Evolutionary conservation across 2,329 filamentous ascomycete species (phyloP), one percentile per base, ranked within the genome.

Genomic region (Talaromyces amestolkiae): DNA sequence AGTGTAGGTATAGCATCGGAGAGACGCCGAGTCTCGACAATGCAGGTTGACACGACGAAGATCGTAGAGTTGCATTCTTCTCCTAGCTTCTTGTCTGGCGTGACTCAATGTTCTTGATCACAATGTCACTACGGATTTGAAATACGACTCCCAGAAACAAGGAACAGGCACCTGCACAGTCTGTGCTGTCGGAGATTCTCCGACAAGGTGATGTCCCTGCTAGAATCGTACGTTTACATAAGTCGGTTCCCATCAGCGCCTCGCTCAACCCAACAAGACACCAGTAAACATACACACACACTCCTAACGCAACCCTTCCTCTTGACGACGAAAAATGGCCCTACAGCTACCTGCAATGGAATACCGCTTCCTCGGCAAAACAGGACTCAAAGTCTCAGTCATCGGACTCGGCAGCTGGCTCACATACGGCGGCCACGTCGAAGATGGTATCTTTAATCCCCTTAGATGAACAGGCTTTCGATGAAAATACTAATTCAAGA

Each of bases 371-470:
- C 83, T 92, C 7, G 89, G 90, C 72, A 85, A 85, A 39, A 89
- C 88, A 13, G 90, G 90, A 19, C 87, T 92, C 75, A 27, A 51
- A 5, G 89, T 92, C 41, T 92, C 89, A 31, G 84, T 87, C 58
- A 89, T 93, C 68, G 89, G 87, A 2, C 82, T 93, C 3, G 90
- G 80, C 24, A 78, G 78, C 61, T 80, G 78, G 78, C 72, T 93
- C 62, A 92, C 90, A 0, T 92, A 91, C 70, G 90, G 90, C 61
- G 89, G 89, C n/a, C 88, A 91, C 70, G 87, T 91, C 33, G 87
- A 88, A 64, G 85, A 87, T 73, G 86, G 87, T 87, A 37, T 13
- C 35, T 13, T 10, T 37, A 1, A 3, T 9, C 9, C 35, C 35
- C 9, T 13, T 31, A 31, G 35, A 37, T 35, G 1, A 7, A 37